These are phyloP conservation scores for Platanthera guangdongensis DNA, from an alignment of 106 monocot species.

Conservation along the genomic window DNA sequence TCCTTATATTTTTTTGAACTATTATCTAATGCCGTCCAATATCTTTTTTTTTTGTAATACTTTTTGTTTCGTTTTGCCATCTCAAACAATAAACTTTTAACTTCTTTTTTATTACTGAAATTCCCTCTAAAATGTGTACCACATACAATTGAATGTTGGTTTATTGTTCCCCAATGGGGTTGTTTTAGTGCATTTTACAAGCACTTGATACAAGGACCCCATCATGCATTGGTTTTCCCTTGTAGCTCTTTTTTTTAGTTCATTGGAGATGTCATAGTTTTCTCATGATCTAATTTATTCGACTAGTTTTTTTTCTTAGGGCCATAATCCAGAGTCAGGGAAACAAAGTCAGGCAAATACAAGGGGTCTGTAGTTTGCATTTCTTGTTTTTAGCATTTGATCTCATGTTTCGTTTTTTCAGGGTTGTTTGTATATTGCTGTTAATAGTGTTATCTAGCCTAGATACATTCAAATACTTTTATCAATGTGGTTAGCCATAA, in stretches of 20 bases:
- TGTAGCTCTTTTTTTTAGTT: background rate
- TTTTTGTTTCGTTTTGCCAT: background rate
- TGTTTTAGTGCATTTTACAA: background rate
- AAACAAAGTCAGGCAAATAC: background rate
- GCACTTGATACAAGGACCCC: background rate
- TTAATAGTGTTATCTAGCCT: background rate
- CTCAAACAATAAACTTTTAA: background rate
- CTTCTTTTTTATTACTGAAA: background rate
- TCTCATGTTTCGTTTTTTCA: background rate
- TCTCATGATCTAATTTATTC: background rate
- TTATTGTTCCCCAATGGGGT: background rate
- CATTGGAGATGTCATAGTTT: background rate
- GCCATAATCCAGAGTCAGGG: no score
- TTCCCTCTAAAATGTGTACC: background rate
- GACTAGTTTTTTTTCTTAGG: no score
- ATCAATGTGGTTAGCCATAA: background rate
- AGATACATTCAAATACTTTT: background rate
- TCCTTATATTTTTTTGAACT: conserved; percentile 1
- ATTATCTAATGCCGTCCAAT: background rate
- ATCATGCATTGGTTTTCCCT: background rate
- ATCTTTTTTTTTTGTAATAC: background rate
- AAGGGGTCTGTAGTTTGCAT: background rate
- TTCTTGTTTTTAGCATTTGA: background rate
- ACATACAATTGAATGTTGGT: background rate
- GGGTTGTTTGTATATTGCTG: background rate